These are phyloP conservation scores for Acacia confusa DNA, from an alignment of 306 rosid species.

Conservation along the genomic window DNA sequence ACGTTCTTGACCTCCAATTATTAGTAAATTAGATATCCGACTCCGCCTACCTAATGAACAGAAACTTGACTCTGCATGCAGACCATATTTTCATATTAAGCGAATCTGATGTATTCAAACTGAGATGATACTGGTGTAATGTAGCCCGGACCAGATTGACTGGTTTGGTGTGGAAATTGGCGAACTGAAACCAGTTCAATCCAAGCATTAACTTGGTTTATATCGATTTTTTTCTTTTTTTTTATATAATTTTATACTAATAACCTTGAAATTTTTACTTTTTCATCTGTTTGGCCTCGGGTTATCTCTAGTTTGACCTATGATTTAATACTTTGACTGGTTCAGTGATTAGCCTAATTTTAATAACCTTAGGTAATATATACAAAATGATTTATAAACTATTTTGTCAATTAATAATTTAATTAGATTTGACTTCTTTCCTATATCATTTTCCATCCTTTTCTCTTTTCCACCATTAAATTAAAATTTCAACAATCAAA, in stretches of 20 bases:
- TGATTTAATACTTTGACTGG: accelerated
- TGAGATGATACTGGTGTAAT: not conserved
- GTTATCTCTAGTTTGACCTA: accelerated
- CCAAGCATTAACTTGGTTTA: too few relatives aligned
- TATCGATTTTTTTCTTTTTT: too few relatives aligned
- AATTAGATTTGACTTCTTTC: not conserved
- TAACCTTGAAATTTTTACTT: too few relatives aligned
- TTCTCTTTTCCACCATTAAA: too few relatives aligned
- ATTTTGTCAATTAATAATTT: not conserved
- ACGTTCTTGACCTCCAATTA: not conserved
- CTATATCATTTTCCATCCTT: too few relatives aligned
- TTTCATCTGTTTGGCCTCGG: too few relatives aligned
- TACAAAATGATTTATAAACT: not conserved
- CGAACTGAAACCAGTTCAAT: too few relatives aligned
- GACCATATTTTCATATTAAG: not conserved
- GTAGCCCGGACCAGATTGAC: too few relatives aligned
- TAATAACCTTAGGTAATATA: not conserved
- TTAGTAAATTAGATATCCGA: not conserved
- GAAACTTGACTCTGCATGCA: not conserved
- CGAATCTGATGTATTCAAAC: not conserved
- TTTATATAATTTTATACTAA: too few relatives aligned
- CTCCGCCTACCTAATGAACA: not conserved
- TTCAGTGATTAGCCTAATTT: too few relatives aligned
- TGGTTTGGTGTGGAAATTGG: too few relatives aligned
- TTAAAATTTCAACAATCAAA: too few relatives aligned